These are phyloP conservation scores for Leccinum variicolor DNA, from an alignment of 768 basidiomycete species.

Conservation along the genomic window DNA sequence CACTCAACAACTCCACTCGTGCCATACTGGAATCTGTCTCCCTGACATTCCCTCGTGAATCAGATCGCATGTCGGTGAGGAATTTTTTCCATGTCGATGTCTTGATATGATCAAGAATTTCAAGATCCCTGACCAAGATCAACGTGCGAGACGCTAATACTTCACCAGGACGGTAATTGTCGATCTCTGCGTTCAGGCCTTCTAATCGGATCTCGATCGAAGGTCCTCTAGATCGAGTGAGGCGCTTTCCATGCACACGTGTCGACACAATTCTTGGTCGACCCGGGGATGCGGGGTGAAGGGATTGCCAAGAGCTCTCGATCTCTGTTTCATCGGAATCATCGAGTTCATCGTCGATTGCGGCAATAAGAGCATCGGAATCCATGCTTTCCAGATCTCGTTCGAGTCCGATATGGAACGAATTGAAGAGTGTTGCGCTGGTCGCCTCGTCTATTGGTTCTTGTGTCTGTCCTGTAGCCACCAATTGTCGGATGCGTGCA, in stretches of 20 bases:
- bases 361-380: conserved; percentile 74
- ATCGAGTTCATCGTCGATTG: conserved; percentile 88
- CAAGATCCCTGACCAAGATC: conserved; percentile 66
- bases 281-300: conserved; percentile 52
- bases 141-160: conserved; percentile 63
- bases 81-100: conserved; percentile 99
- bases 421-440: conserved; percentile 84
- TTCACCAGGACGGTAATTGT: conserved; percentile 55
- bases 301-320: conserved; percentile 88
- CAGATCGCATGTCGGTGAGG: conserved; percentile 78
- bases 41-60: conserved; percentile 82
- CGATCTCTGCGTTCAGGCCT: conserved; percentile 62
- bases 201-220: conserved; percentile 82
- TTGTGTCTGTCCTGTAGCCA: conserved; percentile 85
- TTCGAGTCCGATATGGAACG: conserved; percentile 88
- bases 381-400: conserved; percentile 74
- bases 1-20: conserved; percentile 72
- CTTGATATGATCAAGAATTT: conserved; percentile 96
- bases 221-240: conserved; percentile 72
- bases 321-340: conserved; percentile 71
- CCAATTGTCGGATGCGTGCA: conserved; percentile 86
- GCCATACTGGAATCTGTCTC: conserved; percentile 95
- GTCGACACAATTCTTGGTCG: conserved; percentile 31
- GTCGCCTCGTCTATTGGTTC: conserved; percentile 72
- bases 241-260: conserved; percentile 52